Base-by-base conservation (phyloP, 139 green algal genomes). In the Marvania coccoides region DNA sequence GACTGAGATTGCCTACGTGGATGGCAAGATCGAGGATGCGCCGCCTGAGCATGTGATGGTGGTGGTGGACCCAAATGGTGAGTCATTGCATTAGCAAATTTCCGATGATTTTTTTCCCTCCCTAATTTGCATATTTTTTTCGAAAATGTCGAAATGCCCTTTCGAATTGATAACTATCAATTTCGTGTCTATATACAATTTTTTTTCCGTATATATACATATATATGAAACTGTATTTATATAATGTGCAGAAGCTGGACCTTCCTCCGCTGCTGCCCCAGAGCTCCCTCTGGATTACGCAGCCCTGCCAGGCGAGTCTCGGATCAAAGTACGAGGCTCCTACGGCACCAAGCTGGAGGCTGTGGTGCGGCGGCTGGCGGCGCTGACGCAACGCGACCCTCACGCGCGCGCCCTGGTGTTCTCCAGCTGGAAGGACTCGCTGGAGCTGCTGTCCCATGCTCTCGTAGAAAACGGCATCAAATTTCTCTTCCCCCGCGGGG, bases 291-390 rank as follows among this genome's bases (percentile, higher is more conserved):
- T 51, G 19, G 19, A 51, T 51, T 67, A 51, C 40, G 70, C 45
- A 15, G 13, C 48, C 31, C 75, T 57, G 37, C 39, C 53, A 14
- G 73, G 31, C 12, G 81, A 86, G 69, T 42, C 47, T 12, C 24
- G 19, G 6, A 53, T 91, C 5, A 7, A 34, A 0, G 78, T 96
- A 3, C 46, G 53, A 5, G 87, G 90, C 26, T 81, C 56, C 2
- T 97, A 86, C 58, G 83, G 88, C 23, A 90, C 85, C 46, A 97
- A 97, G 69, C 51, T 87, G 1, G 88, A 93, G 58, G 85, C 87
- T 2, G 77, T 95, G 24, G 80, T 95, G 39, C 73, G 87, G 0
- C 70, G 88, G 7, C 36, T 95, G 23, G 67, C 83, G 55, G 62
- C 48, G 14, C 64, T 95, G 3, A 63, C 81, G 12, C 23, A 47